A percentile compares a stretch with the other conserved stretches of the same genome.
Evolutionary conservation across 75 land plant species (phyloP).

Genomic region (Cunninghamia lanceolata): DNA sequence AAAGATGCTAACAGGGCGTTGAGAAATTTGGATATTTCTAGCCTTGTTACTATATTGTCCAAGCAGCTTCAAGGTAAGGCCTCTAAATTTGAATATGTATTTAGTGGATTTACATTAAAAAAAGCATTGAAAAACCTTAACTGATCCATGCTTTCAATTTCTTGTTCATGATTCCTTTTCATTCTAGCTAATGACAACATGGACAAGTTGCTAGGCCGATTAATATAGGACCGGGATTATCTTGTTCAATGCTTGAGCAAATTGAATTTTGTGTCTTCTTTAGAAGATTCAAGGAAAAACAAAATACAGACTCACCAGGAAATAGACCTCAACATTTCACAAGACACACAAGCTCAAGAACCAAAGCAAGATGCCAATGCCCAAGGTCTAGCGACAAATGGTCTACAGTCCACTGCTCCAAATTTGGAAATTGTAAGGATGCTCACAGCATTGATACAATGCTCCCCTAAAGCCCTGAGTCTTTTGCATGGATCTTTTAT

Average conservation of each 20-base stretch:
- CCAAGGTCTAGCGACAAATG: too few relatives aligned
- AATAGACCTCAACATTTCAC: too few relatives aligned
- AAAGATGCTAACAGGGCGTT: not conserved
- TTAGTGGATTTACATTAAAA: not conserved
- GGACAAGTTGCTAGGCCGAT: not conserved
- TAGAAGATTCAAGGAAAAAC: too few relatives aligned
- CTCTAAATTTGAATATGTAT: not conserved
- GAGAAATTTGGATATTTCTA: slow-evolving; percentile 37
- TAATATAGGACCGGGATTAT: slow-evolving; percentile 33
- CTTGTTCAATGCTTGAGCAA: too few relatives aligned
- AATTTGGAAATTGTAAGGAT: too few relatives aligned
- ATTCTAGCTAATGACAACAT: not conserved
- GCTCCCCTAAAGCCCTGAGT: slow-evolving; percentile 20
- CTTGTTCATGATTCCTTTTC: not conserved
- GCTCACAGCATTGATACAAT: not conserved
- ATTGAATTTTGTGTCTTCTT: too few relatives aligned
- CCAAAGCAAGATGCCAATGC: not conserved
- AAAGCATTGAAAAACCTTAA: not conserved
- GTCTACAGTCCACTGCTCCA: too few relatives aligned
- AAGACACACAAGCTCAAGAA: slow-evolving; percentile 25
- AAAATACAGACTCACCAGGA: too few relatives aligned
- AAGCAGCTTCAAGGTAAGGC: slow-evolving; percentile 19
- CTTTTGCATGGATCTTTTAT: not conserved
- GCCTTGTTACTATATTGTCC: slow-evolving; percentile 46
- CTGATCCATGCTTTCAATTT: not conserved